These are phyloP conservation scores for Penicillium thymicola DNA, from an alignment of 2,329 filamentous ascomycete genomes.

Conservation along the genomic window DNA sequence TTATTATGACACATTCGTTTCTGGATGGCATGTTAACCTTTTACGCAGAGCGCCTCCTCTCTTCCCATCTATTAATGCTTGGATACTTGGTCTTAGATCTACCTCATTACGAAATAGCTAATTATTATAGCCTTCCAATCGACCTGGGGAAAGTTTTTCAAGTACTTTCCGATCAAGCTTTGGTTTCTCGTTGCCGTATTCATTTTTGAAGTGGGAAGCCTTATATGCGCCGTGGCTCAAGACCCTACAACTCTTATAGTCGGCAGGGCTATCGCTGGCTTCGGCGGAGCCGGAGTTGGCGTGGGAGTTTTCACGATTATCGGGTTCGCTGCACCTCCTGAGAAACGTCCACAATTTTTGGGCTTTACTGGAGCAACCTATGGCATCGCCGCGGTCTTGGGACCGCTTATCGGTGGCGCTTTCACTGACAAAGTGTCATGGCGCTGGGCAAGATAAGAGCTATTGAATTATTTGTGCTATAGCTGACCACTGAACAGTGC, in stretches of 20 bases:
- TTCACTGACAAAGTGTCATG: conserved; percentile 47
- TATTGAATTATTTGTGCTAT: background rate
- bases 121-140: conserved; percentile 30
- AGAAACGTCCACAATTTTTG: conserved; percentile 23
- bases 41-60: background rate
- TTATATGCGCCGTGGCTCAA: conserved; percentile 40
- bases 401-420: conserved; percentile 47
- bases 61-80: background rate
- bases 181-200: conserved; percentile 36
- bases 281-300: conserved; percentile 35
- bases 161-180: conserved; percentile 32
- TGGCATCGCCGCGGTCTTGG: conserved; percentile 48
- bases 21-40: background rate
- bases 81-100: background rate
- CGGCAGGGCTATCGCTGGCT: conserved; percentile 39
- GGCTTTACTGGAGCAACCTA: conserved; percentile 51
- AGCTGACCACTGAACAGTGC: background rate
- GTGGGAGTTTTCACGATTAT: conserved; percentile 30
- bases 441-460: conserved; percentile 38
- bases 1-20: background rate
- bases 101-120: background rate
- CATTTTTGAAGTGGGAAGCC: conserved; percentile 43
- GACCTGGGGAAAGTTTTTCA: conserved; percentile 33
- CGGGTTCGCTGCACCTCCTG: conserved; percentile 13
- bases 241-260: conserved; percentile 37